Evolutionary conservation across 768 basidiomycete species (phyloP).

Genomic region (Cystofilobasidium ferigula): DNA sequence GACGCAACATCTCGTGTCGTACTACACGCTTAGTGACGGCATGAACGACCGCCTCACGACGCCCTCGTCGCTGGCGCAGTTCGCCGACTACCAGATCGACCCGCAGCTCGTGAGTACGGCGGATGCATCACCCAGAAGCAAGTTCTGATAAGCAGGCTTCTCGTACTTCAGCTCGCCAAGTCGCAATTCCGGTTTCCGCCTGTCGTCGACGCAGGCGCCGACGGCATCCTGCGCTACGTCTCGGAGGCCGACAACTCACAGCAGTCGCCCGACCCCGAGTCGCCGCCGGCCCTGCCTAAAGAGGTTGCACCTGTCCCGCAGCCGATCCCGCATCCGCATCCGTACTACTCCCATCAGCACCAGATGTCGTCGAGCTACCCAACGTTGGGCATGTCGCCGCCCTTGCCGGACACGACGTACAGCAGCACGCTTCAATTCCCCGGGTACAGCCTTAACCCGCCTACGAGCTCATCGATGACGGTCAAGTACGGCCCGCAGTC

Average conservation of each 20-base stretch:
- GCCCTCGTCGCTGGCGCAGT: slow-evolving; percentile 76
- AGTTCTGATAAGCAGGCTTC: too few relatives aligned
- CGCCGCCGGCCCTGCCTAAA: background rate
- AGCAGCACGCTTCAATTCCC: background rate
- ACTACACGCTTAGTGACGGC: slow-evolving; percentile 87
- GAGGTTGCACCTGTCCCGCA: background rate
- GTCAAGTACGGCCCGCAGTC: background rate
- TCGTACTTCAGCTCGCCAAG: background rate
- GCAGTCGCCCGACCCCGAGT: background rate
- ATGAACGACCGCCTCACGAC: slow-evolving; percentile 74
- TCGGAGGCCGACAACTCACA: background rate
- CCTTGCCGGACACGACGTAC: background rate
- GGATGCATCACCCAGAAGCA: too few relatives aligned
- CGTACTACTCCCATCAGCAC: background rate
- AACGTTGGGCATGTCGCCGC: background rate
- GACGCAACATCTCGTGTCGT: slow-evolving; percentile 84
- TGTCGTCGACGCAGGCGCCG: background rate
- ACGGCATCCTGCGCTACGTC: slow-evolving; percentile 1
- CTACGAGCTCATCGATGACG: background rate
- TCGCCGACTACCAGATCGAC: slow-evolving; percentile 73
- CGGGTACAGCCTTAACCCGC: background rate
- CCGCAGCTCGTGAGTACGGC: slow-evolving; percentile 42
- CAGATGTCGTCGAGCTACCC: background rate
- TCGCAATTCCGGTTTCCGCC: background rate
- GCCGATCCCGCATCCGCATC: background rate